Conservation (phyloP, 805 yeast species). For the Yueomyces sp. region DNA sequence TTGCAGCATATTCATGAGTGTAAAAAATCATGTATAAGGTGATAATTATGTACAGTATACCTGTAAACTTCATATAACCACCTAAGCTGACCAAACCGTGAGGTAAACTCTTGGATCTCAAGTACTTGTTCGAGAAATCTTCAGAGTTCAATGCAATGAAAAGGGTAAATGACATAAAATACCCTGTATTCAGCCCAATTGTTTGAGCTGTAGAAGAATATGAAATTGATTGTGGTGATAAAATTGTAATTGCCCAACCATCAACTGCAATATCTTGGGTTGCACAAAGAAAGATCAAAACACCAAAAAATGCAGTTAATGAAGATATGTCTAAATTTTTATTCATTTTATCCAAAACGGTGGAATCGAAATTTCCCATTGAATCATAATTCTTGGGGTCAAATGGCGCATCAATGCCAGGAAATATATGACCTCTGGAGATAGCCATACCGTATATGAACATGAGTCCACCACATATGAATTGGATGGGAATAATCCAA, state of each 20-base stretch:
- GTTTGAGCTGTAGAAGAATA: slow-evolving; percentile 98
- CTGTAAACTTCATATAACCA: slow-evolving; percentile 68
- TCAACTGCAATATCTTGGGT: slow-evolving; percentile 98
- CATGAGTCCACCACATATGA: slow-evolving; percentile 59
- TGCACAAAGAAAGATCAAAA: slow-evolving; percentile 78
- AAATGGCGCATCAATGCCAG: slow-evolving; percentile 18
- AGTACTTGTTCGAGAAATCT: slow-evolving; percentile 80
- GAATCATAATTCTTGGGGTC: slow-evolving; percentile 12
- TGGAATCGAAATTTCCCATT: slow-evolving; percentile 2
- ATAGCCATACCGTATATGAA: slow-evolving; percentile 41
- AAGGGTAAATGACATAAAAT: slow-evolving; percentile 81
- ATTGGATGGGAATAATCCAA: slow-evolving; percentile 92
- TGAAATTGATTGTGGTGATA: slow-evolving; percentile 64
- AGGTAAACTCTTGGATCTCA: slow-evolving; percentile 47
- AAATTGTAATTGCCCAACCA: slow-evolving; percentile 93
- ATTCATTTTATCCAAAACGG: background rate
- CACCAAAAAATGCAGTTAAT: slow-evolving; percentile 61
- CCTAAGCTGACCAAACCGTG: slow-evolving; percentile 61
- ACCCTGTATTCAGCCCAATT: slow-evolving; percentile 86
- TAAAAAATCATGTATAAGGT: slow-evolving; percentile 46
- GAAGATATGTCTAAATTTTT: slow-evolving; percentile 11
- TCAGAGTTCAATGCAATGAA: slow-evolving; percentile 84
- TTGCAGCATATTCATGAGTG: slow-evolving; percentile 59
- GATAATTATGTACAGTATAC: slow-evolving; percentile 51
- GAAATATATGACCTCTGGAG: slow-evolving; percentile 35